These are phyloP conservation scores for Diaporthe longicolla DNA, from an alignment of 2,329 filamentous ascomycete species.

Conservation along the genomic window DNA sequence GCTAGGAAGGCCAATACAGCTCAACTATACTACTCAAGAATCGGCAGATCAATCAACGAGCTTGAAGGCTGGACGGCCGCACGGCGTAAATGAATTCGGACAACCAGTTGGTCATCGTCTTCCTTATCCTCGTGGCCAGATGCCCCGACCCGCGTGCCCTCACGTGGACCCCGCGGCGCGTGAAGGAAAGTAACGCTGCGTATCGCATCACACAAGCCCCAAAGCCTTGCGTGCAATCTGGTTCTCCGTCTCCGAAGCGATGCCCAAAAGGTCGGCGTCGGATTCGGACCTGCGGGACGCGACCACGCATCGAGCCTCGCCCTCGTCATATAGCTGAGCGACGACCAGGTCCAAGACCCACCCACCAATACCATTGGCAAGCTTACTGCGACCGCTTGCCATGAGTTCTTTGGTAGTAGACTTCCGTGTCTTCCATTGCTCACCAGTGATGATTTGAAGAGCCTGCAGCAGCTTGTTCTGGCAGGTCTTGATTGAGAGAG, in stretches of 20 bases:
- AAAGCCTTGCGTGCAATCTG: conserved; percentile 48
- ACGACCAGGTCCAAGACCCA: conserved; percentile 51
- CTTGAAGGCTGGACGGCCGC: neutral
- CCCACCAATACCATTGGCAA: conserved; percentile 42
- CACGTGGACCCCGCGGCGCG: neutral
- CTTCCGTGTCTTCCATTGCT: conserved; percentile 46
- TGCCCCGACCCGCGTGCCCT: conserved; percentile 1
- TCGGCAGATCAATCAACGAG: neutral
- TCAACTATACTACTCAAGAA: neutral
- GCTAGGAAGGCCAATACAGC: neutral
- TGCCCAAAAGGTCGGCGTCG: conserved; percentile 48
- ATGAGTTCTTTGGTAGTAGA: conserved; percentile 22
- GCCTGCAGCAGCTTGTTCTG: conserved; percentile 45
- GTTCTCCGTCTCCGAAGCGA: conserved; percentile 48
- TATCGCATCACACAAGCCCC: neutral
- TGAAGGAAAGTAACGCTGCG: neutral
- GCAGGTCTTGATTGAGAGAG: conserved; percentile 54
- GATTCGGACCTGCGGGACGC: conserved; percentile 45
- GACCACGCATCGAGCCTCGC: conserved; percentile 48
- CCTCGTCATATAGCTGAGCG: conserved; percentile 50
- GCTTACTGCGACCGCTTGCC: conserved; percentile 44
- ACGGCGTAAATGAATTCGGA: neutral
- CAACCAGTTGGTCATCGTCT: neutral
- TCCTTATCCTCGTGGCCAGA: conserved; percentile 1
- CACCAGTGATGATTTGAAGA: conserved; percentile 44